Conservation (phyloP, 2,329 filamentous ascomycete species). For the Scedosporium dehoogii region DNA sequence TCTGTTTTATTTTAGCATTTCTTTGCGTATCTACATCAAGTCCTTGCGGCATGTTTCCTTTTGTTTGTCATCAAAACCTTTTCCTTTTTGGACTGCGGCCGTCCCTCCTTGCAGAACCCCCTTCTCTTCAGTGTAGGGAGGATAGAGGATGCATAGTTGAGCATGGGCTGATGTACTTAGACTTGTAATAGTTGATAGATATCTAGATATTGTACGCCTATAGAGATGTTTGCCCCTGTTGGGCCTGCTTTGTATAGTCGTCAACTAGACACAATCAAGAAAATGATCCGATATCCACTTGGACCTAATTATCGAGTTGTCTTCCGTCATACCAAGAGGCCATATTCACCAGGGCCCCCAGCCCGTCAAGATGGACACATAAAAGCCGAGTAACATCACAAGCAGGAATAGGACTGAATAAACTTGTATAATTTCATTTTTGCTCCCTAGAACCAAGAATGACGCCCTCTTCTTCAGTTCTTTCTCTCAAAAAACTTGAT, state of each 20-base stretch:
- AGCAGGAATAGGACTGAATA: no score
- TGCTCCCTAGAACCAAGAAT: no score
- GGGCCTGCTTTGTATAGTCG: background rate
- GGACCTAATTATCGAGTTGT: no score
- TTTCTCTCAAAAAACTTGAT: background rate
- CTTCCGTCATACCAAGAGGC: no score
- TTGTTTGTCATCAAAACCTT: background rate
- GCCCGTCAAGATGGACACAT: no score
- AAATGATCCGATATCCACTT: background rate
- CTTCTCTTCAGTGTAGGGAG: no score
- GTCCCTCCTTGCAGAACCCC: no score
- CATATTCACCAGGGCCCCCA: no score
- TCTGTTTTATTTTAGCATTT: background rate
- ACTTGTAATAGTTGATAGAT: background rate
- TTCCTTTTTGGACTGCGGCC: background rate
- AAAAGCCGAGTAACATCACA: no score
- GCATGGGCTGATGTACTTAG: background rate
- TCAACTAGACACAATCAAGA: background rate
- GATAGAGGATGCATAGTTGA: no score
- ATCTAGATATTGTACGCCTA: constrained; percentile 1
- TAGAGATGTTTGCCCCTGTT: background rate
- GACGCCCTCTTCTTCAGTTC: background rate
- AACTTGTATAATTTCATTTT: no score
- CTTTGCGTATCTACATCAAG: background rate
- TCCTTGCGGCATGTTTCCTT: background rate